phyloP scores from a whole-genome alignment of 768 basidiomycete species.

The Tubosaeta brunneosetosa region DNA sequence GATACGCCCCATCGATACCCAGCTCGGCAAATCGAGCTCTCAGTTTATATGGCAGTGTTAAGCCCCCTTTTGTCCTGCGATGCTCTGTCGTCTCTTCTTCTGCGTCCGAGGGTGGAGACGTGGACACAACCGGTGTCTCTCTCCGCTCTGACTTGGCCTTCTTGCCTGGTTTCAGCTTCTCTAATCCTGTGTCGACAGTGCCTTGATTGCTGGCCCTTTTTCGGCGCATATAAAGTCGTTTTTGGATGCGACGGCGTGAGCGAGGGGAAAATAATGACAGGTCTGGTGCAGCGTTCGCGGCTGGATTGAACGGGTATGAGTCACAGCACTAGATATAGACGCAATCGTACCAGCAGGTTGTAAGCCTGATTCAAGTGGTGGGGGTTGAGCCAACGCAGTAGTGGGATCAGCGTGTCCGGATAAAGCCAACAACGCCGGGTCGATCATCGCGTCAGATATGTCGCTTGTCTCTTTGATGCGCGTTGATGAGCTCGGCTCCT shows the following conservation, averaged over 20 bases:
- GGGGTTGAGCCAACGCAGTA: background rate
- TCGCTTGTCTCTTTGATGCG: background rate
- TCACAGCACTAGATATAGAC: background rate
- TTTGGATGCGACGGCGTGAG: constrained; percentile 51
- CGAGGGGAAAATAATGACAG: constrained; percentile 38
- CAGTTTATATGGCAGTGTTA: constrained; percentile 44
- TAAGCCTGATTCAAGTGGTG: background rate
- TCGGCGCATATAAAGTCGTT: constrained; percentile 69
- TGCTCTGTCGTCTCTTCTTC: constrained; percentile 9
- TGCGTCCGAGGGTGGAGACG: constrained; percentile 6
- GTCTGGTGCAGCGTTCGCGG: constrained; percentile 10
- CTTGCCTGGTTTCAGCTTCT: constrained; percentile 39
- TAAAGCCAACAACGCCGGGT: constrained; percentile 28
- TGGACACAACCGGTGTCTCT: constrained; percentile 5
- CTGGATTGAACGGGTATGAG: background rate
- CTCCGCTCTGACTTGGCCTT: constrained; percentile 6
- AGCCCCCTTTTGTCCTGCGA: constrained; percentile 29
- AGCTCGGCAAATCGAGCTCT: constrained; percentile 37
- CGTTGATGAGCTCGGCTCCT: background rate
- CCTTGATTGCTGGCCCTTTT: constrained; percentile 45
- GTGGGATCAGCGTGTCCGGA: constrained; percentile 13
- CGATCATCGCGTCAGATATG: constrained; percentile 21
- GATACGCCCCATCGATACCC: constrained; percentile 42
- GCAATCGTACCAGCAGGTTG: background rate
- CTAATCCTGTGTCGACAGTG: background rate